Evolutionary conservation across 2,329 filamentous ascomycete species (phyloP).

Genomic region (Diaporthe ilicicola): DNA sequence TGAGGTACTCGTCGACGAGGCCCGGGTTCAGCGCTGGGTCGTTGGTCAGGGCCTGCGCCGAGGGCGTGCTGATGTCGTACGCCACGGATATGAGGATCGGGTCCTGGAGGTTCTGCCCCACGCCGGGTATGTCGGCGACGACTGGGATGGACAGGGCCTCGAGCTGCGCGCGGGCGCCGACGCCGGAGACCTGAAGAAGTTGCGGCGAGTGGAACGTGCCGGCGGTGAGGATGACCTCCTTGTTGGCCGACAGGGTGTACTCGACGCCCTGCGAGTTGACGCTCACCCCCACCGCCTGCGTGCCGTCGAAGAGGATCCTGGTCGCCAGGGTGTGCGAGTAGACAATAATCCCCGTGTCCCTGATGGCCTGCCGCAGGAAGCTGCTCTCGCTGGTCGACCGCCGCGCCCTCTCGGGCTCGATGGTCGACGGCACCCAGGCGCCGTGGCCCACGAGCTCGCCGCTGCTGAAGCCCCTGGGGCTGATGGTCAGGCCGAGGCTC

Average conservation of each 20-base stretch:
- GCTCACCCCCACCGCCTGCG: conserved; percentile 11
- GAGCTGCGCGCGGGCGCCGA: conserved; percentile 44
- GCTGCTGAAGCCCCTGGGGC: conserved; percentile 19
- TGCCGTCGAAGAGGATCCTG: conserved; percentile 20
- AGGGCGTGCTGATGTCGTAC: conserved; percentile 9
- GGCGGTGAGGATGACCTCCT: conserved; percentile 53
- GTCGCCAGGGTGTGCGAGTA: conserved; percentile 24
- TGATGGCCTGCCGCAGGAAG: conserved; percentile 35
- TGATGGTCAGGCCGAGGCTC: conserved; percentile 23
- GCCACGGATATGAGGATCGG: conserved; percentile 24
- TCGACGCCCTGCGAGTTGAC: conserved; percentile 22
- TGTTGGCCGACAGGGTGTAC: conserved; percentile 21
- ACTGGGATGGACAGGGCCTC: conserved; percentile 41
- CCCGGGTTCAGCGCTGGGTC: background rate
- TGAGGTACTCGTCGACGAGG: conserved; percentile 8
- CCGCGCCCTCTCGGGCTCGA: conserved; percentile 16
- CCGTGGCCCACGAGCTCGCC: conserved; percentile 22
- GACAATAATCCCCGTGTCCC: conserved; percentile 35
- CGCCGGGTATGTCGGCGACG: conserved; percentile 38
- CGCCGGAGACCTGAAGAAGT: conserved; percentile 43
- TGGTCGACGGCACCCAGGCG: conserved; percentile 22
- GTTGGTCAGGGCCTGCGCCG: conserved; percentile 5
- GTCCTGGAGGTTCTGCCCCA: conserved; percentile 33
- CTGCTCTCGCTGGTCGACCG: conserved; percentile 28
- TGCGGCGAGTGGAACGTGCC: conserved; percentile 53